These are phyloP conservation scores for Cyclotella cryptica DNA, from an alignment of 108 stramenopile species.

Conservation along the genomic window DNA sequence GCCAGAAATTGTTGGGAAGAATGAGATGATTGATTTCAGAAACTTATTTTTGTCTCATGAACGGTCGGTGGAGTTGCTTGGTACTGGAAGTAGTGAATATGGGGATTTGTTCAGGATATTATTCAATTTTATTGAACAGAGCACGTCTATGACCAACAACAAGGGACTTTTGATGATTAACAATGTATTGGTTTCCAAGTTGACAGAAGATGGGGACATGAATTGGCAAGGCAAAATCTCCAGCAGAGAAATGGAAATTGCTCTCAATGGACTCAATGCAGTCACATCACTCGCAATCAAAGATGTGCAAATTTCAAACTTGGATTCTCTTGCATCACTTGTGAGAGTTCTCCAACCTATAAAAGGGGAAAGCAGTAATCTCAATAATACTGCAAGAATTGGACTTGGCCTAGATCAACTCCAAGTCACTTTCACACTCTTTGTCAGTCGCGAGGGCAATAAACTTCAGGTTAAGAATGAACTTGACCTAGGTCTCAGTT, in stretches of 20 bases:
- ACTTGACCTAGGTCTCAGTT: conserved; percentile 45
- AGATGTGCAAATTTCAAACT: conserved; percentile 62
- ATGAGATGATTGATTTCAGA: conserved; percentile 48
- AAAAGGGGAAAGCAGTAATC: conserved; percentile 37
- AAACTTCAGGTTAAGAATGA: conserved; percentile 56
- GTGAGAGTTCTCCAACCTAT: conserved; percentile 63
- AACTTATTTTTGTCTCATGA: conserved; percentile 44
- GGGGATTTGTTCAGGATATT: conserved; percentile 47
- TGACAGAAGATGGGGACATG: conserved; percentile 47
- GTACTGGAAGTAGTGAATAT: conserved; percentile 42
- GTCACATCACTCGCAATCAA: conserved; percentile 55
- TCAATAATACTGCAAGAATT: conserved; percentile 66
- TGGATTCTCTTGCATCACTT: conserved; percentile 68
- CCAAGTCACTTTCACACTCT: conserved; percentile 48
- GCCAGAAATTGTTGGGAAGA: conserved; percentile 24
- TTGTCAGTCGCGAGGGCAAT: conserved; percentile 63
- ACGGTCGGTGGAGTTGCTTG: conserved; percentile 36
- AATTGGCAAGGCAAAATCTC: conserved; percentile 39
- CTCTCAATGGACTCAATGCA: conserved; percentile 72
- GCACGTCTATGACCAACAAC: conserved; percentile 17
- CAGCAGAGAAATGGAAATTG: conserved; percentile 45
- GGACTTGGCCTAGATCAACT: conserved; percentile 57
- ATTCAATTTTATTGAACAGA: conserved; percentile 34
- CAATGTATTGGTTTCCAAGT: conserved; percentile 27
- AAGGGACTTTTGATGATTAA: conserved; percentile 48